A percentile compares a stretch with the other conserved stretches of the same genome.
Evolutionary conservation across 108 stramenopile genomes (phyloP).

Genomic region (Nitzschia sp.): DNA sequence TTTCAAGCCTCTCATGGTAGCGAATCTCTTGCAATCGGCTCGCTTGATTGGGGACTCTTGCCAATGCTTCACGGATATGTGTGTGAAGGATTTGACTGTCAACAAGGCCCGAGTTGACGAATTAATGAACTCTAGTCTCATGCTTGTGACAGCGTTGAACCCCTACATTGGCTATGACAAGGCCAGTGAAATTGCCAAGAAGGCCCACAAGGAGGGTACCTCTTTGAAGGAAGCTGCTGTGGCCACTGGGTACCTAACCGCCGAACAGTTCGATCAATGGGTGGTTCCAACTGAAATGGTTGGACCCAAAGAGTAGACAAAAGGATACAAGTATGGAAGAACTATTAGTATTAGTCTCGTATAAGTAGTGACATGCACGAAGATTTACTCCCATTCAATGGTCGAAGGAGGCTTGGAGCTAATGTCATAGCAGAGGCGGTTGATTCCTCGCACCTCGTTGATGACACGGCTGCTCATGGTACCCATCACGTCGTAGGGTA

Average conservation of each 20-base stretch:
- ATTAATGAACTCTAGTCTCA: slow-evolving; percentile 87
- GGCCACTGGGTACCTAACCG: slow-evolving; percentile 85
- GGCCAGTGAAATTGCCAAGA: slow-evolving; percentile 95
- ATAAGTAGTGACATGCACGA: too few relatives aligned
- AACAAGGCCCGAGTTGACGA: slow-evolving; percentile 83
- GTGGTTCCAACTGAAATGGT: slow-evolving; percentile 95
- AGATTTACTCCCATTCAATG: slow-evolving; percentile 96
- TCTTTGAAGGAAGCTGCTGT: slow-evolving; percentile 92
- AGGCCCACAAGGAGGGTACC: slow-evolving; percentile 90
- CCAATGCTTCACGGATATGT: slow-evolving; percentile 80
- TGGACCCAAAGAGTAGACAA: slow-evolving; percentile 53
- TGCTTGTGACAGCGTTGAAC: slow-evolving; percentile 98
- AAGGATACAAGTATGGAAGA: background rate
- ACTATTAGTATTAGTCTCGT: too few relatives aligned
- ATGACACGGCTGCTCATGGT: slow-evolving; percentile 94
- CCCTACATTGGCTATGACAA: slow-evolving; percentile 99
- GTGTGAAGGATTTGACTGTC: slow-evolving; percentile 87
- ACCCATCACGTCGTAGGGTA: slow-evolving; percentile 94
- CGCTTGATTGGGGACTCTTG: slow-evolving; percentile 89
- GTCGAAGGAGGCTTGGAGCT: slow-evolving; percentile 99
- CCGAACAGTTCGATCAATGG: slow-evolving; percentile 95
- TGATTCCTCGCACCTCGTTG: slow-evolving; percentile 97
- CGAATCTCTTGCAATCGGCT: slow-evolving; percentile 91
- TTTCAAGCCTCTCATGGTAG: slow-evolving; percentile 97
- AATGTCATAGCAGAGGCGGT: slow-evolving; percentile 96